phyloP scores from a whole-genome alignment of 495 filamentous ascomycete genomes.

The Lindgomyces ingoldianus region DNA sequence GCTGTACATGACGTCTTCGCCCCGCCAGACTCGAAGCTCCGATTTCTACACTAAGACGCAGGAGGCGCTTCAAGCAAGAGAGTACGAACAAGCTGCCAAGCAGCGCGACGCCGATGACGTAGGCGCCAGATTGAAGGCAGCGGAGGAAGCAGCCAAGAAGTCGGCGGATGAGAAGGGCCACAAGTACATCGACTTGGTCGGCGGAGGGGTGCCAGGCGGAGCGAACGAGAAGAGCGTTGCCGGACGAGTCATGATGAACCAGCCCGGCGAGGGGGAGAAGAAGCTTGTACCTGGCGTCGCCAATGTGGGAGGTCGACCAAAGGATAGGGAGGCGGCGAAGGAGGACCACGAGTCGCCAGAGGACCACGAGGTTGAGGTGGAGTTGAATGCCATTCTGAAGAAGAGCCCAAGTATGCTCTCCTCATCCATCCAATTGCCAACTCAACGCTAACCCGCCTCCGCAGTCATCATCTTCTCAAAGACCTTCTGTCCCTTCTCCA shows the following conservation, averaged over 20 bases:
- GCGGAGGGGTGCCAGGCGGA: neutral
- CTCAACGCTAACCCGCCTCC: neutral
- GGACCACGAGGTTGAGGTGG: slow-evolving; percentile 59
- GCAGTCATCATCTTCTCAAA: slow-evolving; percentile 95
- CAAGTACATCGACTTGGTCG: slow-evolving; percentile 41
- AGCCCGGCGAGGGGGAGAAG: slow-evolving; percentile 45
- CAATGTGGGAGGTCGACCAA: slow-evolving; percentile 35
- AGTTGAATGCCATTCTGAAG: slow-evolving; percentile 76
- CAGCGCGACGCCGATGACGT: slow-evolving; percentile 39
- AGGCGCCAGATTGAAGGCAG: slow-evolving; percentile 43
- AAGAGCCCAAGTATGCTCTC: slow-evolving; percentile 69
- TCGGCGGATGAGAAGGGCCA: slow-evolving; percentile 58
- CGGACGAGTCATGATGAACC: slow-evolving; percentile 61
- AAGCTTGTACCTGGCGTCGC: slow-evolving; percentile 42
- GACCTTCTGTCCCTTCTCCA: slow-evolving; percentile 83
- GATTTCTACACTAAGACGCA: slow-evolving; percentile 60
- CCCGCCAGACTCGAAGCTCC: slow-evolving; percentile 46
- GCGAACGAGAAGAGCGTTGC: slow-evolving; percentile 58
- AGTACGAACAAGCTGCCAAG: slow-evolving; percentile 40
- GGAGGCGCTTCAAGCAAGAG: slow-evolving; percentile 49
- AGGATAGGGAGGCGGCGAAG: slow-evolving; percentile 35
- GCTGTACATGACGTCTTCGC: slow-evolving; percentile 60
- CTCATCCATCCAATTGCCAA: neutral
- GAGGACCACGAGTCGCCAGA: slow-evolving; percentile 56
- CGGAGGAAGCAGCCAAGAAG: slow-evolving; percentile 44